Evolutionary conservation across 495 filamentous ascomycete species (phyloP).

Genomic region (Neurospora sp.): DNA sequence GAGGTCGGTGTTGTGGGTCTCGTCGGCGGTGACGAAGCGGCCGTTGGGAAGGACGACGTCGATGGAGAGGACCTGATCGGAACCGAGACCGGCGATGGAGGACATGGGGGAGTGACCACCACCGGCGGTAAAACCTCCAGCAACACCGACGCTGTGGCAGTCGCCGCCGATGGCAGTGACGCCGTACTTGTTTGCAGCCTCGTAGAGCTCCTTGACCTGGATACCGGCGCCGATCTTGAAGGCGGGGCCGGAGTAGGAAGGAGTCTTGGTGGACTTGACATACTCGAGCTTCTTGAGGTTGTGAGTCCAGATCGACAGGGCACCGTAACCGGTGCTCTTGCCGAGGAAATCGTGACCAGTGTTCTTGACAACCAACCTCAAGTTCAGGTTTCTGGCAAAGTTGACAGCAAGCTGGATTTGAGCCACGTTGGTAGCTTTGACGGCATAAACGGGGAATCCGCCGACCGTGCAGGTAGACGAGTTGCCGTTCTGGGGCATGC

Average conservation of each 20-base stretch:
- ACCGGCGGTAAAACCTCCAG: slow-evolving; percentile 33
- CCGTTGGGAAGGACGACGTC: slow-evolving; percentile 42
- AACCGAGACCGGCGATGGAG: slow-evolving; percentile 33
- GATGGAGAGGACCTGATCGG: slow-evolving; percentile 38
- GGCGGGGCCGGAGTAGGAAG: slow-evolving; percentile 37
- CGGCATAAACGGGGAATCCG: slow-evolving; percentile 47
- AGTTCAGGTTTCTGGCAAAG: slow-evolving; percentile 47
- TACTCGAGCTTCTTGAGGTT: slow-evolving; percentile 25
- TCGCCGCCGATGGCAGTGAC: slow-evolving; percentile 43
- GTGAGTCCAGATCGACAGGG: slow-evolving; percentile 51
- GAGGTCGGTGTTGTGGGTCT: slow-evolving; percentile 40
- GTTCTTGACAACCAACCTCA: slow-evolving; percentile 54
- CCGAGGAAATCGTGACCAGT: slow-evolving; percentile 58
- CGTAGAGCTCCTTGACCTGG: slow-evolving; percentile 42
- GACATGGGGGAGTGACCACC: slow-evolving; percentile 36
- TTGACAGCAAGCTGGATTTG: slow-evolving; percentile 54
- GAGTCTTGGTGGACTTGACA: slow-evolving; percentile 6
- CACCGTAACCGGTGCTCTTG: slow-evolving; percentile 39
- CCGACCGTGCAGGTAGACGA: slow-evolving; percentile 41
- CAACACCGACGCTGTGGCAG: slow-evolving; percentile 24
- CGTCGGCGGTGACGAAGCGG: slow-evolving; percentile 40
- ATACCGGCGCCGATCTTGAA: slow-evolving; percentile 51
- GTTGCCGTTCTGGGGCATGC: slow-evolving; percentile 31
- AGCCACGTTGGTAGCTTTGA: slow-evolving; percentile 42
- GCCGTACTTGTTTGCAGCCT: slow-evolving; percentile 33